Percentiles rank a stretch among this genome's conserved stretches.
These are phyloP conservation scores for Tripterygium wilfordii DNA, from an alignment of 177 flowering plant species.

Conservation along the genomic window DNA sequence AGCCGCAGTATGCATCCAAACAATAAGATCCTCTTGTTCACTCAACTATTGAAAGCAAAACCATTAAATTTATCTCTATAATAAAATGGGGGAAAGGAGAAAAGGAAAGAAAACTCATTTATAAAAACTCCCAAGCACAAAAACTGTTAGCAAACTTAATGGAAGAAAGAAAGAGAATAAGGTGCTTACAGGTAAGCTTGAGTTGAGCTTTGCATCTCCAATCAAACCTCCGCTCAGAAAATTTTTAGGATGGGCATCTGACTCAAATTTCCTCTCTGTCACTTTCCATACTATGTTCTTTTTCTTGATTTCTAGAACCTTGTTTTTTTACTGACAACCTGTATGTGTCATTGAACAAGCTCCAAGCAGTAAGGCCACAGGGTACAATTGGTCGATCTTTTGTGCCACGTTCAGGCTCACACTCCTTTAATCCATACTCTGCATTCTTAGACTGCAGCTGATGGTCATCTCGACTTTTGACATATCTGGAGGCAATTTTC, in stretches of 20 bases:
- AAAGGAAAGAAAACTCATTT: background rate
- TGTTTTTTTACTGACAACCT: constrained; percentile 40
- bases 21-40: constrained; percentile 92
- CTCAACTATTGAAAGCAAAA: constrained; percentile 54
- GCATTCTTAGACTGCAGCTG: constrained; percentile 44
- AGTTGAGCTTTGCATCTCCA: constrained; percentile 71
- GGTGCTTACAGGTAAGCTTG: constrained; percentile 50
- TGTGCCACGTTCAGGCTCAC: constrained; percentile 48
- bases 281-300: constrained; percentile 81
- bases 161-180: background rate
- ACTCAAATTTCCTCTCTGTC: constrained; percentile 51
- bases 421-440: constrained; percentile 26
- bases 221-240: constrained; percentile 61
- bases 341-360: constrained; percentile 86
- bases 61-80: too few species aligned
- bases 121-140: too few species aligned
- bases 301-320: constrained; percentile 42
- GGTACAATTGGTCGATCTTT: constrained; percentile 54
- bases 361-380: constrained; percentile 89
- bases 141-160: background rate
- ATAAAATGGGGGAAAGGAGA: too few species aligned
- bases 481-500: constrained; percentile 50
- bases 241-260: constrained; percentile 70
- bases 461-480: constrained; percentile 77
- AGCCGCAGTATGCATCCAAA: constrained; percentile 99